Evolutionary conservation across 2,329 filamentous ascomycete species (phyloP).

Genomic region (Paecilomyces fulvus): DNA sequence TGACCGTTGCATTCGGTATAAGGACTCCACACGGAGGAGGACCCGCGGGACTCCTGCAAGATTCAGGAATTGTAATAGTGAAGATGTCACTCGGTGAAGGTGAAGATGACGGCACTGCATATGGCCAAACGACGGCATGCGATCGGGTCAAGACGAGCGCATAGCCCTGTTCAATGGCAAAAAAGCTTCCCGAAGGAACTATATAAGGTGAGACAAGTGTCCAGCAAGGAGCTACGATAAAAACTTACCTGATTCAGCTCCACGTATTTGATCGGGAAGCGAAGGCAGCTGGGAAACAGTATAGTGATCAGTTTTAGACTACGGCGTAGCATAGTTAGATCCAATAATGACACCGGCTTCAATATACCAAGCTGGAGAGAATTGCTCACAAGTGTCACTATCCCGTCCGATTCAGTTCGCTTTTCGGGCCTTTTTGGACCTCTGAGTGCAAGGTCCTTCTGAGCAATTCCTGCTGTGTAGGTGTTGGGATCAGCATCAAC

Average conservation of each 20-base stretch:
- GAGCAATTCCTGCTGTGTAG: conserved; percentile 12
- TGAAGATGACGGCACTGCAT: conserved; percentile 44
- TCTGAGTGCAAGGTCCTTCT: conserved; percentile 29
- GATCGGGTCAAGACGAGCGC: conserved; percentile 73
- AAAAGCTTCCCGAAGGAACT: conserved; percentile 59
- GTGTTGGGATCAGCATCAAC: conserved; percentile 7
- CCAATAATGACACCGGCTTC: not conserved
- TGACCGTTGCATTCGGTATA: conserved; percentile 68
- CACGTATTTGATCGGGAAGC: conserved; percentile 67
- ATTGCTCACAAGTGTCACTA: conserved; percentile 28
- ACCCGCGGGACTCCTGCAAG: conserved; percentile 57
- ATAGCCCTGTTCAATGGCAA: conserved; percentile 59
- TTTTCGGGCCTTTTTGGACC: conserved; percentile 29
- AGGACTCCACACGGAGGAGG: conserved; percentile 75
- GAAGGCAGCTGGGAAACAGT: conserved; percentile 76
- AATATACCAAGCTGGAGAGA: conserved; percentile 2
- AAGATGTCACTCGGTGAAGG: conserved; percentile 54
- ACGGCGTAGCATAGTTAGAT: conserved; percentile 1
- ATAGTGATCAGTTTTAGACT: conserved; percentile 81
- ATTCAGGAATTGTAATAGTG: conserved; percentile 68
- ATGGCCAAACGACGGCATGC: conserved; percentile 85
- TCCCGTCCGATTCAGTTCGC: conserved; percentile 20
- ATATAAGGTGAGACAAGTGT: conserved; percentile 7
- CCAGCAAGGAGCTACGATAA: not conserved
- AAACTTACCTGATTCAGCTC: conserved; percentile 53